Conservation (phyloP, 257 asterid species). For the Verbascum thapsus region DNA sequence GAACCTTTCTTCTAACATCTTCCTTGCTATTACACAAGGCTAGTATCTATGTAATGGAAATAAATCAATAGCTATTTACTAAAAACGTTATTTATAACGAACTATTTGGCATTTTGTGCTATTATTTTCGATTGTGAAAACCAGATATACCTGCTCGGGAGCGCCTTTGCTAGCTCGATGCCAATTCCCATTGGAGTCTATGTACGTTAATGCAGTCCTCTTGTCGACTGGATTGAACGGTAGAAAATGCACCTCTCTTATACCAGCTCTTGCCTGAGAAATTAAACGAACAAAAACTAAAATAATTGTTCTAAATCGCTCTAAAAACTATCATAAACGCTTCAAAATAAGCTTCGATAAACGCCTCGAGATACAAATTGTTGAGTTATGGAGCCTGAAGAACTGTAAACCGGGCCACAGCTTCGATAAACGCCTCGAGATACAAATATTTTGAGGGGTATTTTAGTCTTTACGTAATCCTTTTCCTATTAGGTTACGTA, state of each 20-base stretch:
- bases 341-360: too few relatives aligned
- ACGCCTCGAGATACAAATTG: too few relatives aligned
- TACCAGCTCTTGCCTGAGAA: slow-evolving; percentile 79
- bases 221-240: slow-evolving; percentile 95
- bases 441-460: too few relatives aligned
- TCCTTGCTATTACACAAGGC: slow-evolving; percentile 66
- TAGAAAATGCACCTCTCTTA: slow-evolving; percentile 76
- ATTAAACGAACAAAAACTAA: not conserved
- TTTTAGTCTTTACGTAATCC: too few relatives aligned
- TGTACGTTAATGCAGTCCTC: slow-evolving; percentile 91
- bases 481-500: too few relatives aligned
- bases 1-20: slow-evolving; percentile 73
- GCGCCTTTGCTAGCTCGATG: slow-evolving; percentile 95
- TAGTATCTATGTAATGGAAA: slow-evolving; percentile 51
- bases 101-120: not conserved
- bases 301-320: too few relatives aligned
- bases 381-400: too few relatives aligned
- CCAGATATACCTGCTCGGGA: slow-evolving; percentile 81
- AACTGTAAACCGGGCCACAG: too few relatives aligned
- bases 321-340: too few relatives aligned
- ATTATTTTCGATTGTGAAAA: not conserved
- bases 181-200: slow-evolving; percentile 75
- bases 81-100: not conserved
- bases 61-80: not conserved
- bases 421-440: too few relatives aligned